Evolutionary conservation across 208 protist species (phyloP).

Genomic region (Paratrypanosoma confusum): DNA sequence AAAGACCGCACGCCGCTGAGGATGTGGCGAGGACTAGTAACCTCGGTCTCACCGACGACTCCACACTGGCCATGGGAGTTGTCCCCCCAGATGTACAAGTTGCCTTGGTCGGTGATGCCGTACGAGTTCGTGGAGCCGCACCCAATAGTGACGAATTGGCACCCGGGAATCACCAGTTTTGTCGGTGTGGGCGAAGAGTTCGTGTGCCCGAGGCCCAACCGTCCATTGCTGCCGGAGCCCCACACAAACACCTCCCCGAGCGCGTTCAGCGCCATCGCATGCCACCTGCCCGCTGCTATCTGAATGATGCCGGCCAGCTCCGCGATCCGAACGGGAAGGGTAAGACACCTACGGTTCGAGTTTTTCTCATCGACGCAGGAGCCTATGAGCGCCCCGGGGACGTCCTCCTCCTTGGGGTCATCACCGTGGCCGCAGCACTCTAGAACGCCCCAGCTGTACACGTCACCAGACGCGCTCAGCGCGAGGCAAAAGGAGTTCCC

Average conservation of each 20-base stretch:
- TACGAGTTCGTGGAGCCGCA: constrained; percentile 59
- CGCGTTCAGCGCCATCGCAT: constrained; percentile 61
- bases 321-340: constrained; percentile 40
- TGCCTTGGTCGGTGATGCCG: constrained; percentile 48
- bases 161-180: constrained; percentile 26
- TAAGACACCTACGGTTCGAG: constrained; percentile 28
- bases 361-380: constrained; percentile 23
- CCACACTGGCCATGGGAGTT: constrained; percentile 77
- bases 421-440: constrained; percentile 74
- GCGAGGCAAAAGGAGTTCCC: constrained; percentile 72
- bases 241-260: constrained; percentile 65
- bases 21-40: constrained; percentile 26
- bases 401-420: constrained; percentile 22
- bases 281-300: constrained; percentile 58
- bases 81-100: constrained; percentile 64
- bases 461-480: constrained; percentile 42
- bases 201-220: constrained; percentile 39
- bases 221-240: constrained; percentile 50
- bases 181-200: constrained; percentile 30
- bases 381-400: constrained; percentile 47
- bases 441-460: constrained; percentile 73
- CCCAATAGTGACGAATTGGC: constrained; percentile 56
- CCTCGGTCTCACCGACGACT: constrained; percentile 29
- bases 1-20: neutral
- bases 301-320: constrained; percentile 43